These are phyloP conservation scores for Solanum paucissectum DNA, from an alignment of 257 asterid species.

Conservation along the genomic window DNA sequence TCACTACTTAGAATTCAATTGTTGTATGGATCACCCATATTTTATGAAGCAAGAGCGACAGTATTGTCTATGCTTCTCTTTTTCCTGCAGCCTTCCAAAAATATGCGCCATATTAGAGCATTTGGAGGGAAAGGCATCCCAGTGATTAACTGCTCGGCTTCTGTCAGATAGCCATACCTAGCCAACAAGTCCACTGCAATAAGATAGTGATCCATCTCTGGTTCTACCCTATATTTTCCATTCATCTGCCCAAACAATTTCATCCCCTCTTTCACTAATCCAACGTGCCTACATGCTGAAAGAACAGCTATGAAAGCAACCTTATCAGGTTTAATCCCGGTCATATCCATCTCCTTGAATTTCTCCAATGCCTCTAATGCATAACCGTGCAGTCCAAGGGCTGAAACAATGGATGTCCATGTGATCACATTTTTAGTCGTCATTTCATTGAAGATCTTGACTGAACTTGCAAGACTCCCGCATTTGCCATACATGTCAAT, in stretches of 20 bases:
- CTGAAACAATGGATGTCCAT: conserved; percentile 62
- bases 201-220: conserved; percentile 66
- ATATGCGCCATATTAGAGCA: conserved; percentile 67
- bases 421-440: conserved; percentile 38
- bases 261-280: conserved; percentile 68
- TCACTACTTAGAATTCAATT: not conserved
- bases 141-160: conserved; percentile 61
- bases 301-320: conserved; percentile 49
- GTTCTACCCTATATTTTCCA: conserved; percentile 41
- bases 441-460: conserved; percentile 49
- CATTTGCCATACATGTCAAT: conserved; percentile 89
- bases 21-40: too few species aligned
- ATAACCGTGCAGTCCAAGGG: conserved; percentile 61
- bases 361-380: conserved; percentile 48
- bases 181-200: conserved; percentile 60
- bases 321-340: conserved; percentile 51
- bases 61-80: conserved; percentile 10
- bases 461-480: conserved; percentile 42
- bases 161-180: conserved; percentile 49
- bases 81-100: conserved; percentile 70
- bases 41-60: conserved; percentile 16
- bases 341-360: conserved; percentile 49
- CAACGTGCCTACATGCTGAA: conserved; percentile 83
- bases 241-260: conserved; percentile 47
- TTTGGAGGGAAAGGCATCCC: conserved; percentile 77